Evolutionary conservation across 202 grass and related monocot species (phyloP).

Genomic region (Elaeis oleifera): DNA sequence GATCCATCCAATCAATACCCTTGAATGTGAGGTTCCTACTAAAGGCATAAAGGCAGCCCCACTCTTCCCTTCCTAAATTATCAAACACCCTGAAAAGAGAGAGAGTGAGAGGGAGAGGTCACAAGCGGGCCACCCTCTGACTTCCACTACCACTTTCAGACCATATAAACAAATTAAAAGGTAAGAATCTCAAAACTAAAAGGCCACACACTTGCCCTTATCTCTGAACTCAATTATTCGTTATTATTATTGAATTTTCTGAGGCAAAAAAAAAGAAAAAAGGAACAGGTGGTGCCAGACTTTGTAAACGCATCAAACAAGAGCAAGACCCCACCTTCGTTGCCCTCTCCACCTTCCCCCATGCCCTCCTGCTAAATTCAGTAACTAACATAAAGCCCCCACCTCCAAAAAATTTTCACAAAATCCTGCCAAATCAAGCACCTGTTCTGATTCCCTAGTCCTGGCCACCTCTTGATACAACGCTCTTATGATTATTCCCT

Average conservation of each 20-base stretch:
- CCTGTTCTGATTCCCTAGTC: conserved; percentile 32
- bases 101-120: background rate
- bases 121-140: conserved; percentile 22
- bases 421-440: conserved; percentile 34
- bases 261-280: conserved; percentile 9
- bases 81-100: too few relatives aligned
- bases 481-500: conserved; percentile 23
- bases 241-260: conserved; percentile 10
- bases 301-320: conserved; percentile 26
- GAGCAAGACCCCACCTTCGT: conserved; percentile 28
- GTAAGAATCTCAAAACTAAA: conserved; percentile 18
- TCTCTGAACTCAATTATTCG: conserved; percentile 33
- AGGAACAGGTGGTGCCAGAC: conserved; percentile 18
- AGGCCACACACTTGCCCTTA: conserved; percentile 13
- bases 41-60: too few relatives aligned
- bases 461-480: conserved; percentile 21
- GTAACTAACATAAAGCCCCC: background rate
- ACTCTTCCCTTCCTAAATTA: too few relatives aligned
- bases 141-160: conserved; percentile 26
- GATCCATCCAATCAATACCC: too few relatives aligned
- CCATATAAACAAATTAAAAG: conserved; percentile 22
- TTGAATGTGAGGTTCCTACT: too few relatives aligned
- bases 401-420: conserved; percentile 10
- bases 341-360: conserved; percentile 17
- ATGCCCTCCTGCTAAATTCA: conserved; percentile 25